Base-by-base conservation (phyloP, 345 rosid species). In the Excoecaria agallocha region DNA sequence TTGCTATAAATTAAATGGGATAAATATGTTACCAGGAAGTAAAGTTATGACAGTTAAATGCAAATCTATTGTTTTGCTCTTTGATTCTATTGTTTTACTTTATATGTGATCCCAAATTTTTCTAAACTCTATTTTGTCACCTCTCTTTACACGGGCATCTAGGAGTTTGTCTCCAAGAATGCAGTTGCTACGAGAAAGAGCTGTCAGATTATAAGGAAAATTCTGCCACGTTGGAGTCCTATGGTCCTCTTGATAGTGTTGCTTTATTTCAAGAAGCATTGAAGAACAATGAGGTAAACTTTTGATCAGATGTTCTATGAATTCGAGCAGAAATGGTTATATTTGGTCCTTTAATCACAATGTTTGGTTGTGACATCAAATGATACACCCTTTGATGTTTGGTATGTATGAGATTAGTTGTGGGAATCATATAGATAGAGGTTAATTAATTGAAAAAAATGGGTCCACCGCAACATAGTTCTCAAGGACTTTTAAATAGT, bases 351-450 rank as follows among this genome's bases (percentile, higher is more conserved):
- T 30, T 11, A 6, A 15, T 58, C 8, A 58, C 22, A 68, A 13
- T 15, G 59, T 57, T 8, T 20, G 7, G 25, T 56, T 61, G 98
- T 95, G 81, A 88, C 88, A 77, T 85, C 98, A 19, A 85, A 74
- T 64, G 91, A 90, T 80, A 89, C 97, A 0, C 95, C 93, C 67
- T 93, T 93, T 38, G 90, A 93, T 80, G 95, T 91, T 76, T 78
- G 95, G 97, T 93, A 89, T 66, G 87, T 76, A 66, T 50, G 24
- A 48, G 24, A 46, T 24, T 0, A 54, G 46, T 52, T 17, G 45
- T 49, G 38, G 68, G 4, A 15, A 11, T 16, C 13, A 30, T 59
- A 70, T n/a, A 24, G 43, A 24, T 39, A 12, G 22, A n/a, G 48
- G 19, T 39, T 70, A 35, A 67, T n/a, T 22, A 65, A 55, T 38